Evolutionary conservation across 805 yeast species (phyloP).

Genomic region (Pichia cabralensis): DNA sequence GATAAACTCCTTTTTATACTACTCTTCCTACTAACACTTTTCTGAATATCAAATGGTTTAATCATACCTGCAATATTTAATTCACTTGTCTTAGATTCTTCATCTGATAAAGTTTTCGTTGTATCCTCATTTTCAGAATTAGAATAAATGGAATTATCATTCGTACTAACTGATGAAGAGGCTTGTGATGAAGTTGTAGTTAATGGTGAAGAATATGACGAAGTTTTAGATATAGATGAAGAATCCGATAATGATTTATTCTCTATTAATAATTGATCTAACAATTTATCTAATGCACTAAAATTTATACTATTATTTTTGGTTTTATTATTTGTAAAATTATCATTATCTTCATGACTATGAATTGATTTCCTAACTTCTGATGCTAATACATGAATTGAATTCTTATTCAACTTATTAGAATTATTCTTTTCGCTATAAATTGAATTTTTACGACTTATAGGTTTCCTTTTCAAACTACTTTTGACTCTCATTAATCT

Average conservation of each 20-base stretch:
- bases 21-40: background rate
- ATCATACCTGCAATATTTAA: background rate
- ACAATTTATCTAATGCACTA: slow-evolving; percentile 3
- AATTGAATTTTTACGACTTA: background rate
- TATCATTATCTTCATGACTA: too few relatives aligned
- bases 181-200: too few relatives aligned
- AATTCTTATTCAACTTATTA: background rate
- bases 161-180: too few relatives aligned
- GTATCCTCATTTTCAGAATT: too few relatives aligned
- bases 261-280: slow-evolving; percentile 1
- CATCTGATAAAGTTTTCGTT: too few relatives aligned
- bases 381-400: slow-evolving; percentile 1
- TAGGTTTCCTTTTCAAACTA: too few relatives aligned
- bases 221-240: too few relatives aligned
- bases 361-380: background rate
- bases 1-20: background rate
- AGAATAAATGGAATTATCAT: too few relatives aligned
- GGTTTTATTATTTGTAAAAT: too few relatives aligned
- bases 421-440: background rate
- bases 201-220: too few relatives aligned
- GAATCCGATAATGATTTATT: background rate
- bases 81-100: background rate
- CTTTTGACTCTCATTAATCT: slow-evolving; percentile 3
- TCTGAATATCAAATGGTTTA: slow-evolving; percentile 1
- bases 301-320: slow-evolving; percentile 6